These are phyloP conservation scores for Podospora anserina DNA, from an alignment of 495 filamentous ascomycete genomes.

Conservation along the genomic window DNA sequence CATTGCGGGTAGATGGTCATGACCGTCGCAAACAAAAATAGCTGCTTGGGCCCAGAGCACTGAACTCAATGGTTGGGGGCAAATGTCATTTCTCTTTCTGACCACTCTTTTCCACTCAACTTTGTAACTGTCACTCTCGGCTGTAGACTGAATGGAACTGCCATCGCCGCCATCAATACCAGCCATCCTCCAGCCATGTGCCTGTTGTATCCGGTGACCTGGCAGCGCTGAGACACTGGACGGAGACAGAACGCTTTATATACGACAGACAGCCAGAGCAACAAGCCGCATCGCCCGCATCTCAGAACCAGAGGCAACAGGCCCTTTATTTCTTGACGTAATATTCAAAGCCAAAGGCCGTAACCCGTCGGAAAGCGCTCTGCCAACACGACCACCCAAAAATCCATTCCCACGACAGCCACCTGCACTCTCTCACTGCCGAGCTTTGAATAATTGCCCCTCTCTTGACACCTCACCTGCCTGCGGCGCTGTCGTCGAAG, in stretches of 20 bases:
- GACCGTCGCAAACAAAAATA: conserved; percentile 20
- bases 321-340: neutral
- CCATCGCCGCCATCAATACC: neutral
- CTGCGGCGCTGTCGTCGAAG: no score
- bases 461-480: neutral
- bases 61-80: neutral
- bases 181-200: neutral
- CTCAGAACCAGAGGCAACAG: neutral
- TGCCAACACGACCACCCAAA: neutral
- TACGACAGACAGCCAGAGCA: neutral
- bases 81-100: neutral
- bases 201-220: neutral
- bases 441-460: neutral
- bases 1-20: conserved; percentile 9
- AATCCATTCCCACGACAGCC: neutral
- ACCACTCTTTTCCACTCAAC: neutral
- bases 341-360: neutral
- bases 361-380: neutral
- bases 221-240: neutral
- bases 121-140: neutral
- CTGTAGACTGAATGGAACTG: conserved; percentile 2
- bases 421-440: neutral
- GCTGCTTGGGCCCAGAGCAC: neutral
- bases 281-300: neutral
- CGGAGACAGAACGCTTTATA: neutral